A percentile compares a stretch with the other conserved stretches of the same genome.
Conservation (phyloP, 2,329 filamentous ascomycete species). For the Paecilomyces variotii region DNA sequence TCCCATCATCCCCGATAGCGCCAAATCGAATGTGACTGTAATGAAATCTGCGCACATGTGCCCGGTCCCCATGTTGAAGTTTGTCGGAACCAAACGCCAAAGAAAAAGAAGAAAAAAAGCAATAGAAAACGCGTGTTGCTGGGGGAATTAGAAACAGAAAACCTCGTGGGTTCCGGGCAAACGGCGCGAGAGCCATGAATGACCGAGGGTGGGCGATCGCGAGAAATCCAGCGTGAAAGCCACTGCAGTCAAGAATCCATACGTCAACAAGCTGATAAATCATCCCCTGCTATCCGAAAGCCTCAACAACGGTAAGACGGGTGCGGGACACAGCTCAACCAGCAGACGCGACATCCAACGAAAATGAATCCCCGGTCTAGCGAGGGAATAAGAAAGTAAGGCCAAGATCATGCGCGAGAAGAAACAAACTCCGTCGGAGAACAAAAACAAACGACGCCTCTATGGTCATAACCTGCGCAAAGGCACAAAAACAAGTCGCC, state of each 20-base stretch:
- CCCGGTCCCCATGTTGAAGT: neutral
- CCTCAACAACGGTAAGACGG: neutral
- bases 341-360: neutral
- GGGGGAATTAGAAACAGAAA: neutral
- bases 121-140: neutral
- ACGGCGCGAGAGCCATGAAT: neutral
- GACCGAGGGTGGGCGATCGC: neutral
- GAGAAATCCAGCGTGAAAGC: neutral
- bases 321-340: neutral
- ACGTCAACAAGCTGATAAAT: neutral
- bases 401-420: conserved; percentile 14
- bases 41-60: neutral
- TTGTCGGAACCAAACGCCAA: neutral
- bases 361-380: conserved; percentile 16
- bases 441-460: conserved; percentile 24
- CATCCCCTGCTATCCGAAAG: neutral
- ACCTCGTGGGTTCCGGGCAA: neutral
- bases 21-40: neutral
- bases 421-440: conserved; percentile 18
- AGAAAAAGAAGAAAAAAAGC: neutral
- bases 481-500: conserved; percentile 3
- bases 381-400: conserved; percentile 23
- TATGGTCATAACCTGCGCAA: conserved; percentile 25
- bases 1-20: neutral
- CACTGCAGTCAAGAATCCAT: neutral